Evolutionary conservation across 805 yeast species (phyloP).

Genomic region (Ogataea pilisensis): DNA sequence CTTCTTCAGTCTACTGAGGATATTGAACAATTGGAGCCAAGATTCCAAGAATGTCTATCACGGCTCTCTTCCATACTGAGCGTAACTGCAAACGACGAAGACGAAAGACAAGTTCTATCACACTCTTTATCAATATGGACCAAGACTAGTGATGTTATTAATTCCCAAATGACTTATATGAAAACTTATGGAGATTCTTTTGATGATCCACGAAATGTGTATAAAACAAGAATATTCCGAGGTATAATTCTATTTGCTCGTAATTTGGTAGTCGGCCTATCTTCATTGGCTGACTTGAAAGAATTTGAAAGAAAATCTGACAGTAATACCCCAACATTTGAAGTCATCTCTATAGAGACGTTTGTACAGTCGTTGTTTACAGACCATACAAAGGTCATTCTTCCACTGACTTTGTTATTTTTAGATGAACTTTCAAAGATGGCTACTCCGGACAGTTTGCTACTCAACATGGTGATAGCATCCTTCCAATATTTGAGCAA

Average conservation of each 20-base stretch:
- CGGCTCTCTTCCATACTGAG: slow-evolving; percentile 10
- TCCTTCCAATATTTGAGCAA: too few species aligned
- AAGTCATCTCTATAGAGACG: slow-evolving; percentile 10
- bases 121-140: slow-evolving; percentile 21
- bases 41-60: slow-evolving; percentile 11
- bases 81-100: slow-evolving; percentile 11
- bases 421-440: slow-evolving; percentile 1
- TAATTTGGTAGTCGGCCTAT: slow-evolving; percentile 21
- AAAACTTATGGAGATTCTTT: background rate
- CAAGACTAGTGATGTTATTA: slow-evolving; percentile 12
- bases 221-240: slow-evolving; percentile 15
- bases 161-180: slow-evolving; percentile 2
- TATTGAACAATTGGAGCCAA: background rate
- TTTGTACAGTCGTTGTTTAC: slow-evolving; percentile 12
- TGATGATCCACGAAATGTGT: slow-evolving; percentile 4
- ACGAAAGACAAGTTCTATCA: slow-evolving; percentile 15
- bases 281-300: slow-evolving; percentile 6
- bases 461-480: too few species aligned
- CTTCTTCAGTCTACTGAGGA: slow-evolving; percentile 2
- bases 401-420: slow-evolving; percentile 11
- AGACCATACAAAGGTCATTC: slow-evolving; percentile 9
- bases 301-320: slow-evolving; percentile 8
- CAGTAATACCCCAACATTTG: slow-evolving; percentile 7
- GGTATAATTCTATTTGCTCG: slow-evolving; percentile 22
- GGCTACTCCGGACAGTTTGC: too few species aligned